These are phyloP conservation scores for Acanthamoeba sp. DNA, from an alignment of 208 protist genomes.

Conservation along the genomic window DNA sequence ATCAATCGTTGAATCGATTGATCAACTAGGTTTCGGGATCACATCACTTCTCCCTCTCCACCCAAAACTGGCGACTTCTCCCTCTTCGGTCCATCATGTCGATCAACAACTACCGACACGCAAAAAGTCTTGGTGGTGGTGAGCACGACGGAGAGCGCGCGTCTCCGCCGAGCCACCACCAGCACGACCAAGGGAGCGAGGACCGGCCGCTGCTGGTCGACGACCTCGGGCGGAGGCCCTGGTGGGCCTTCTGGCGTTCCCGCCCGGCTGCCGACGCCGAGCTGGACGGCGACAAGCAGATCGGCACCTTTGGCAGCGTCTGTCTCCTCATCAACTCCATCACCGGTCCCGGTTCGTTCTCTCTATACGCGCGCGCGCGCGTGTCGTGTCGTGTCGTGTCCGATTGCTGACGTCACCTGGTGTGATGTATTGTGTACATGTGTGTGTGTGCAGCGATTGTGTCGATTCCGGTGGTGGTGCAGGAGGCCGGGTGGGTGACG, in stretches of 20 bases:
- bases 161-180: no score
- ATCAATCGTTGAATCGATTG: no score
- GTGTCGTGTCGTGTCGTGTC: background rate
- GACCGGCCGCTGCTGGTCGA: background rate
- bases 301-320: constrained; percentile 23
- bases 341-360: background rate
- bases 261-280: background rate
- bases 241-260: background rate
- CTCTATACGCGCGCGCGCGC: background rate
- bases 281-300: background rate
- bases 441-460: constrained; percentile 1
- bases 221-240: background rate
- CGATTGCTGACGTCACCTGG: no score
- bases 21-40: no score
- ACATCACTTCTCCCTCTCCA: background rate
- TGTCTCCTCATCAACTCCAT: constrained; percentile 65
- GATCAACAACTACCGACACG: constrained; percentile 31
- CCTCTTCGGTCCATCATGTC: constrained; percentile 2
- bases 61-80: background rate
- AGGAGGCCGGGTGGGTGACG: constrained; percentile 59
- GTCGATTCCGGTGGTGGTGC: constrained; percentile 44
- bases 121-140: background rate
- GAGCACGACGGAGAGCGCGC: no score
- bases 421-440: background rate
- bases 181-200: background rate